Percentiles rank a stretch among this genome's conserved stretches.
Conservation (phyloP, 2,329 filamentous ascomycete genomes). For the Graphilbum sp. region DNA sequence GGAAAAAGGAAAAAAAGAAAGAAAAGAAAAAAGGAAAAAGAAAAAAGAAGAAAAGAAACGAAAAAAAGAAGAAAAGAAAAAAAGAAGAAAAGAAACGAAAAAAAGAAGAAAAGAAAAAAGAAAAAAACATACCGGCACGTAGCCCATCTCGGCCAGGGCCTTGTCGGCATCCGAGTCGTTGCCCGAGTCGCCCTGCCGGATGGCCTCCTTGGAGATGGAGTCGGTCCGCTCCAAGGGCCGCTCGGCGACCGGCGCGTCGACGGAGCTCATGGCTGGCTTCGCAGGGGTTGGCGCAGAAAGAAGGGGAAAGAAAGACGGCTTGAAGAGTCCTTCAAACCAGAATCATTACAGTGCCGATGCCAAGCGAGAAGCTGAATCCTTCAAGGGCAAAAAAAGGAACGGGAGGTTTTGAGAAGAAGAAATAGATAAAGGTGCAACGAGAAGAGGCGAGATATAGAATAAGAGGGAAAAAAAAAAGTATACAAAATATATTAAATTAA, state of each 20-base stretch:
- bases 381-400: no score
- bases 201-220: neutral
- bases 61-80: neutral
- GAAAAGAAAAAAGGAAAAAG: neutral
- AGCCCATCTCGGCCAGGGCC: conserved; percentile 20
- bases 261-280: neutral
- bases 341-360: neutral
- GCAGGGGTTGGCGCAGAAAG: neutral
- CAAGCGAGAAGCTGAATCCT: neutral
- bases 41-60: conserved; percentile 2
- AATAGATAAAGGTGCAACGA: no score
- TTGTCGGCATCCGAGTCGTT: conserved; percentile 12
- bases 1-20: neutral
- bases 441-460: no score
- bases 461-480: no score
- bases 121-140: conserved; percentile 16
- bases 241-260: neutral
- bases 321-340: no score
- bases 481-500: no score
- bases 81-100: neutral
- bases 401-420: no score
- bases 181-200: neutral
- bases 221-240: neutral
- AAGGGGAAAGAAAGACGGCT: neutral
- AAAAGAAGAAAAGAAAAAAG: neutral